phyloP scores from a whole-genome alignment of 495 filamentous ascomycete genomes.

The Aspergillus asperescens region DNA sequence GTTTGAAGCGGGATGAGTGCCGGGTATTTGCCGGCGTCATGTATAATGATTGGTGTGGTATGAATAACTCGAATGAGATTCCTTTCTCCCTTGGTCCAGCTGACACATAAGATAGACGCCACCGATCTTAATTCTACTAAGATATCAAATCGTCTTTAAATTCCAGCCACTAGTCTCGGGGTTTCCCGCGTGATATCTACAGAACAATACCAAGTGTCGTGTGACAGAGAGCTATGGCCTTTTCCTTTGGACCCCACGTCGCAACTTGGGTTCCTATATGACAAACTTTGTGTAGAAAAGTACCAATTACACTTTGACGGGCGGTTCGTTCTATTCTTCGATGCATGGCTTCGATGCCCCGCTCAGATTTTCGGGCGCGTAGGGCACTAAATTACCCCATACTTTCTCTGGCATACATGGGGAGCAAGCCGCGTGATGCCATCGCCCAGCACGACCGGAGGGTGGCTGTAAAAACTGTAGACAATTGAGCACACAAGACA shows the following conservation, averaged over 20 bases:
- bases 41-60: slow-evolving; percentile 30
- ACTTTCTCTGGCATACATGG: background rate
- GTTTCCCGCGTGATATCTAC: slow-evolving; percentile 8
- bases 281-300: too few relatives aligned
- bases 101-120: slow-evolving; percentile 6
- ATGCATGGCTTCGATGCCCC: background rate
- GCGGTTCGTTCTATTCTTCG: background rate
- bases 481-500: background rate
- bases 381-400: slow-evolving; percentile 2
- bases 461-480: background rate
- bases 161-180: background rate
- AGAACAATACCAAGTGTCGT: slow-evolving; percentile 8
- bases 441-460: background rate
- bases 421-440: background rate
- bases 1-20: background rate
- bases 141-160: slow-evolving; percentile 5
- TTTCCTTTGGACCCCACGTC: background rate
- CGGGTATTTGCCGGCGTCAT: slow-evolving; percentile 29
- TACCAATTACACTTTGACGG: background rate
- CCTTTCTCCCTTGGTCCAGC: background rate
- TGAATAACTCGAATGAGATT: background rate
- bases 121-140: slow-evolving; percentile 5
- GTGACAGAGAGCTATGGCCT: slow-evolving; percentile 6
- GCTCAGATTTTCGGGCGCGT: background rate
- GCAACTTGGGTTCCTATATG: background rate